Conservation (phyloP, 805 yeast species). For the Cyberlindnera euphorbiiphila region DNA sequence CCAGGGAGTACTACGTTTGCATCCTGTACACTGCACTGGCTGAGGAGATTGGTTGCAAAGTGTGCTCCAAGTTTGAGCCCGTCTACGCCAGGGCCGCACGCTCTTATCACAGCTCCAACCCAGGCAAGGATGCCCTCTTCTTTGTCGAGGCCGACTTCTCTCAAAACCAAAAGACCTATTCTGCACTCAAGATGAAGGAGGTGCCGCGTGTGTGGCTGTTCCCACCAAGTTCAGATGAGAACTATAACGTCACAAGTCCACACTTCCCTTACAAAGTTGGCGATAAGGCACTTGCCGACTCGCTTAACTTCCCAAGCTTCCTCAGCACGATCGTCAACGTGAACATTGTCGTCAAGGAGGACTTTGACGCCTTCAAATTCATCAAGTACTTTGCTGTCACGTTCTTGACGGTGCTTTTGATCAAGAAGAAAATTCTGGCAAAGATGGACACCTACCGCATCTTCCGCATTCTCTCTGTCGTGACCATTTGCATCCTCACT, state of each 20-base stretch:
- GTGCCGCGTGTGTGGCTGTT: constrained; percentile 69
- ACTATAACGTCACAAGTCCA: constrained; percentile 28
- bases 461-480: constrained; percentile 34
- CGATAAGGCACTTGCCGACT: constrained; percentile 32
- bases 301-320: constrained; percentile 50
- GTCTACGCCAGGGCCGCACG: constrained; percentile 39
- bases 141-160: constrained; percentile 50
- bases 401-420: constrained; percentile 39
- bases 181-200: constrained; percentile 39
- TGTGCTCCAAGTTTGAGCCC: constrained; percentile 44
- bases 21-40: constrained; percentile 50
- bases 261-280: constrained; percentile 35
- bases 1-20: constrained; percentile 48
- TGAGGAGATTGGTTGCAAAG: constrained; percentile 39
- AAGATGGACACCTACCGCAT: constrained; percentile 26
- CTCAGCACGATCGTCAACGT: constrained; percentile 43
- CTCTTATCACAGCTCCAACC: constrained; percentile 42
- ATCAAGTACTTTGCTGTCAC: constrained; percentile 42
- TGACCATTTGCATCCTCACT: constrained; percentile 41
- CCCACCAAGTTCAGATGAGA: constrained; percentile 41
- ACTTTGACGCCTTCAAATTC: constrained; percentile 42
- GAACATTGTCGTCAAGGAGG: constrained; percentile 39
- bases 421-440: constrained; percentile 45
- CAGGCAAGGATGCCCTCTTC: constrained; percentile 37
- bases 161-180: constrained; percentile 39